Percentiles rank a stretch among this genome's conserved stretches.
Conservation (phyloP, 495 filamentous ascomycete species). For the Letharia lupina region DNA sequence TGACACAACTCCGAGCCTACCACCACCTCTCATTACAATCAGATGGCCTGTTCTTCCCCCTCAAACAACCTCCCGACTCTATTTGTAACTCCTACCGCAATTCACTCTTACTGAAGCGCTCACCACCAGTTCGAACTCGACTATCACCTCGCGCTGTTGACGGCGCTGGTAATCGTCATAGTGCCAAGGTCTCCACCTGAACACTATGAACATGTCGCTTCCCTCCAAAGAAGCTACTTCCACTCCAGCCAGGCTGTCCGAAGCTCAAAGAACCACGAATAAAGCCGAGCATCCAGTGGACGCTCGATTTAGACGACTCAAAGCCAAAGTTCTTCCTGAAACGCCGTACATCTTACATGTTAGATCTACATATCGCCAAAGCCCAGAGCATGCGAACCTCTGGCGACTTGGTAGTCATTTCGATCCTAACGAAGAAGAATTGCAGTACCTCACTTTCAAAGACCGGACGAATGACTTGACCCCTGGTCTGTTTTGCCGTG, state of each 20-base stretch:
- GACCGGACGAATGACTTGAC: constrained; percentile 41
- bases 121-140: neutral
- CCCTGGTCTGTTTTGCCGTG: constrained; percentile 37
- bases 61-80: neutral
- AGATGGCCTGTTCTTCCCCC: neutral
- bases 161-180: neutral
- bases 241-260: neutral
- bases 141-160: neutral
- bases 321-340: constrained; percentile 39
- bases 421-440: constrained; percentile 39
- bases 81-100: neutral
- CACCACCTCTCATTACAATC: neutral
- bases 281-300: constrained; percentile 24
- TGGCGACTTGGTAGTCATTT: constrained; percentile 44
- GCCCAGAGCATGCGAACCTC: constrained; percentile 3
- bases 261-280: neutral
- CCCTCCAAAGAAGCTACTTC: neutral
- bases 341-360: constrained; percentile 44
- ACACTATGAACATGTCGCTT: neutral
- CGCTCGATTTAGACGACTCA: constrained; percentile 36
- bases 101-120: neutral
- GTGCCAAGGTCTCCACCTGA: neutral
- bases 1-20: neutral
- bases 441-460: constrained; percentile 49
- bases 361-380: neutral